phyloP scores from a whole-genome alignment of 371 early-diverging fungal genomes.

The Mucor saturninus region DNA sequence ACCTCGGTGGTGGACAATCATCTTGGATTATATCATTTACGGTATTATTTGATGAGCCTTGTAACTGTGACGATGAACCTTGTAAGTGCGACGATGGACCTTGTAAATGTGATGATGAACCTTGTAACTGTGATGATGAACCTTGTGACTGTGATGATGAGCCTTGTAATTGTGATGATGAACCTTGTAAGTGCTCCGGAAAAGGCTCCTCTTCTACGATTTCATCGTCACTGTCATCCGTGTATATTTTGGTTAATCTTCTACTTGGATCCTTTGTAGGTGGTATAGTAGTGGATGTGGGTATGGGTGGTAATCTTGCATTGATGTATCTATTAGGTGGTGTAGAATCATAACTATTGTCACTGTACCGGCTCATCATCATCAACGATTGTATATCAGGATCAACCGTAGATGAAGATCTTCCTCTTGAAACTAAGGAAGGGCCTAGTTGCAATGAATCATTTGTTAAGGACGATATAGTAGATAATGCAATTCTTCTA shows the following conservation, averaged over 20 bases:
- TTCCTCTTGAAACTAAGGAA: constrained; percentile 13
- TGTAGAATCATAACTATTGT: constrained; percentile 2
- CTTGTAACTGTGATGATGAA: not conserved
- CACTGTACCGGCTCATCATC: constrained; percentile 18
- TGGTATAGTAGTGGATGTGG: constrained; percentile 3
- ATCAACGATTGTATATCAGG: constrained; percentile 21
- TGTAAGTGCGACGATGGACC: not conserved
- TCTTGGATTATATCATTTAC: not conserved
- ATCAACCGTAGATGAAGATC: constrained; percentile 19
- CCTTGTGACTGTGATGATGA: no score
- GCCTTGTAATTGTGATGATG: not conserved
- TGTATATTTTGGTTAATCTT: constrained; percentile 28
- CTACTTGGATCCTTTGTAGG: constrained; percentile 11
- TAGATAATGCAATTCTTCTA: constrained; percentile 32
- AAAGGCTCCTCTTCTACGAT: not conserved
- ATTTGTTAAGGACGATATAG: constrained; percentile 34
- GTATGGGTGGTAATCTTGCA: constrained; percentile 40
- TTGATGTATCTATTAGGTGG: constrained; percentile 27
- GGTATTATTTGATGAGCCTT: not conserved
- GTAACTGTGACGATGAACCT: not conserved
- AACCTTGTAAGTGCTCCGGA: not conserved
- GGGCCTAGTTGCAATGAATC: constrained; percentile 19
- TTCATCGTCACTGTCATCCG: constrained; percentile 36
- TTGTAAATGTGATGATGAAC: not conserved
- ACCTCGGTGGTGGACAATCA: constrained; percentile 22